phyloP scores from a whole-genome alignment of 2,329 filamentous ascomycete species.

The Fusarium sp. region DNA sequence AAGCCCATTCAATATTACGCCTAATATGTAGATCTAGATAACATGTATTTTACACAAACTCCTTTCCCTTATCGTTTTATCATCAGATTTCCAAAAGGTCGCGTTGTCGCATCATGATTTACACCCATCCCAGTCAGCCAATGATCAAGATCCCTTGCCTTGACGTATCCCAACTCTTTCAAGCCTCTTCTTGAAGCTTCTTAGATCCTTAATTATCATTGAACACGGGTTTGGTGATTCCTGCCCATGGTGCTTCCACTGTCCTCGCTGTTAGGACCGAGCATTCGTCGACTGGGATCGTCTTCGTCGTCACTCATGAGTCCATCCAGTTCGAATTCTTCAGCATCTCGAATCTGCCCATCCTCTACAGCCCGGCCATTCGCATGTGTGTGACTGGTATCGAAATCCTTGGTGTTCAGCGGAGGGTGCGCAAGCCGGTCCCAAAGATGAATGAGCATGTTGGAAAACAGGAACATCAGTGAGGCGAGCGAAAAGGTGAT shows the following conservation, averaged over 20 bases:
- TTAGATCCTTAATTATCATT: background rate
- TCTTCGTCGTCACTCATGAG: slow-evolving; percentile 91
- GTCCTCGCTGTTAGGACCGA: slow-evolving; percentile 28
- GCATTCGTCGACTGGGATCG: slow-evolving; percentile 58
- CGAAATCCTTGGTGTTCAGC: slow-evolving; percentile 50
- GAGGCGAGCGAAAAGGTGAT: slow-evolving; percentile 93
- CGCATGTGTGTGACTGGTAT: slow-evolving; percentile 50
- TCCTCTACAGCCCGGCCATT: slow-evolving; percentile 58
- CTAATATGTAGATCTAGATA: background rate
- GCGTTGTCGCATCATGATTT: background rate
- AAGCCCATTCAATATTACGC: background rate
- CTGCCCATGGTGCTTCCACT: slow-evolving; percentile 49
- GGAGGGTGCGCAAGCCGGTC: slow-evolving; percentile 66
- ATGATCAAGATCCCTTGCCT: background rate
- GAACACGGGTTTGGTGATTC: slow-evolving; percentile 43
- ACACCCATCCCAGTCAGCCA: background rate
- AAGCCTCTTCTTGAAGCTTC: background rate
- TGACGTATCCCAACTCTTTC: background rate
- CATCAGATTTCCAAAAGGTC: background rate
- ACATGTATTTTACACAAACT: background rate
- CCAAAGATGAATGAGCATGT: slow-evolving; percentile 88
- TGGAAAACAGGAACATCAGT: slow-evolving; percentile 89
- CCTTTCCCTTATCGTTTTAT: background rate
- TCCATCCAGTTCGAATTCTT: slow-evolving; percentile 94
- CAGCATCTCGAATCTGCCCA: slow-evolving; percentile 77